Conservation (phyloP, 1,284 basidiomycete species). For the Fomitopsis betulina region DNA sequence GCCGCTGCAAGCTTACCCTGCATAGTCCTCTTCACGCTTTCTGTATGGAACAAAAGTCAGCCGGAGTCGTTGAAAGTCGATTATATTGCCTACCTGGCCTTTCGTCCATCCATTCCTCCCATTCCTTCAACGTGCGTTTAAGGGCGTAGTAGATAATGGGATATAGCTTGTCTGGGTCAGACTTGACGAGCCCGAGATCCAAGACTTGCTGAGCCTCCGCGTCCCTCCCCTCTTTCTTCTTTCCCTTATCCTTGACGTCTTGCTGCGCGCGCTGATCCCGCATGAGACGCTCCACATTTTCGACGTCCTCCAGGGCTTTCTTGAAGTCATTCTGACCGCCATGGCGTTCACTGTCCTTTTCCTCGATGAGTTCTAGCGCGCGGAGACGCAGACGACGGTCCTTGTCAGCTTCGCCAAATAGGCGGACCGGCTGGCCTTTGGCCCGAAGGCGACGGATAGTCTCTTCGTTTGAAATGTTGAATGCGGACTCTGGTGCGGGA, state of each 20-base stretch:
- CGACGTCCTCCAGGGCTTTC: constrained; percentile 88
- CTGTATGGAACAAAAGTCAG: constrained; percentile 31
- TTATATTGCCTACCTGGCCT: constrained; percentile 55
- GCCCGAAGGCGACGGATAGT: constrained; percentile 83
- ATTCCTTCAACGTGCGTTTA: constrained; percentile 90
- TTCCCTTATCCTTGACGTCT: constrained; percentile 41
- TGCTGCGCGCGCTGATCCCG: constrained; percentile 45
- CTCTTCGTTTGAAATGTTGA: constrained; percentile 94
- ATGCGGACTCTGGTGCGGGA: constrained; percentile 54
- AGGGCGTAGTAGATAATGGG: constrained; percentile 97
- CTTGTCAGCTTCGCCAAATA: constrained; percentile 95
- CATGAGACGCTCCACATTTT: constrained; percentile 74
- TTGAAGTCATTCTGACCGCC: constrained; percentile 93
- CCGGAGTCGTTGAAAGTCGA: not conserved
- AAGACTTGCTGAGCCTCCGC: constrained; percentile 56
- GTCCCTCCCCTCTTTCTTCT: constrained; percentile 54
- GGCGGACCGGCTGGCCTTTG: constrained; percentile 91
- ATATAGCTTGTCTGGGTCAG: constrained; percentile 94
- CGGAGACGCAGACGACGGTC: constrained; percentile 87
- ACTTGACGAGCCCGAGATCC: constrained; percentile 82
- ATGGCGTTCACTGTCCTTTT: constrained; percentile 71
- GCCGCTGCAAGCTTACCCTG: constrained; percentile 95
- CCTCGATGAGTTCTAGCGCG: constrained; percentile 92
- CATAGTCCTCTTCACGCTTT: constrained; percentile 77
- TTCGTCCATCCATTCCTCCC: constrained; percentile 92